Conservation (phyloP, 1,284 basidiomycete species). For the Ustilago tritici region DNA sequence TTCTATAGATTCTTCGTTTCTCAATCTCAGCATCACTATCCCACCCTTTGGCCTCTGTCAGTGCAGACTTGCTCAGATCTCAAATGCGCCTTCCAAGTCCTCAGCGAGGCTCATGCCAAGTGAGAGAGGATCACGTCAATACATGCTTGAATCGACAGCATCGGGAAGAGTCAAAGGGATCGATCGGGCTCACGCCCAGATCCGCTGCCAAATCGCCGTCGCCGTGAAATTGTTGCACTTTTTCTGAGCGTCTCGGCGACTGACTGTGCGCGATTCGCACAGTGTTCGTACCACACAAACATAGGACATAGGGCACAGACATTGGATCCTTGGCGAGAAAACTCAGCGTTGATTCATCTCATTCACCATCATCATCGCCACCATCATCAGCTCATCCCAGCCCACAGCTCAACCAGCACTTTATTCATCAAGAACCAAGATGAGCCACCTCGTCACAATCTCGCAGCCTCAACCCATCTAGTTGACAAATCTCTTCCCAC, state of each 20-base stretch:
- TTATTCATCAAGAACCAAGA: neutral
- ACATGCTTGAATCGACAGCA: neutral
- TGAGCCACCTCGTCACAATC: neutral
- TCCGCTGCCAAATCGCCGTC: neutral
- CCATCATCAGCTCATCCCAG: neutral
- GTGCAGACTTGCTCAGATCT: no score
- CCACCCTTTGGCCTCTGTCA: neutral
- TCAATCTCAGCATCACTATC: neutral
- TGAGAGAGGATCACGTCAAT: neutral
- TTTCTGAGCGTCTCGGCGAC: no score
- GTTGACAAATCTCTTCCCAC: neutral
- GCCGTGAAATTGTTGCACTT: no score
- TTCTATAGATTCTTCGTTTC: neutral
- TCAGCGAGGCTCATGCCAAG: neutral
- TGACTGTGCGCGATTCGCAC: neutral
- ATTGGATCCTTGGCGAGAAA: neutral
- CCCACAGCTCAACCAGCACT: neutral
- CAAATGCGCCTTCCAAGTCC: neutral
- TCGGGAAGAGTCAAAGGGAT: neutral
- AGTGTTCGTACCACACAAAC: neutral
- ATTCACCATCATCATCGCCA: neutral
- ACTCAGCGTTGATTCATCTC: neutral
- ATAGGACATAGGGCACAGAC: neutral
- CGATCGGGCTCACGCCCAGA: neutral
- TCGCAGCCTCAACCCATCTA: neutral